Base-by-base conservation (phyloP, 805 yeast species). In the Lipomyces sp. region DNA sequence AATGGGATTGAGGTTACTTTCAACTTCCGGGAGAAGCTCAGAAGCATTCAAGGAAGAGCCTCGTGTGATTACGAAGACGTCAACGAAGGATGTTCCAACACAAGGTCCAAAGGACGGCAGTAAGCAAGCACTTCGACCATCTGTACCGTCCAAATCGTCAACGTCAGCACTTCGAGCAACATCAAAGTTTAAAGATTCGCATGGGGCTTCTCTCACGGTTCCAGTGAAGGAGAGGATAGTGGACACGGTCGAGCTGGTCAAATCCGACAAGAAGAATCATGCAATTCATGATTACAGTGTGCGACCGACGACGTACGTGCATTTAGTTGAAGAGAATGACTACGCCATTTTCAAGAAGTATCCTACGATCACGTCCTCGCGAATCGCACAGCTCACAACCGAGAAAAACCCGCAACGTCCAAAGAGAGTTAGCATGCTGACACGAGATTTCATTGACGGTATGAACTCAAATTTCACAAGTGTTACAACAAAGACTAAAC, bases 371-470 rank as follows among this genome's bases (percentile, higher is more conserved):
- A 80, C 75, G 34, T 75, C 79, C 50, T 74, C 74, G 33, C 74
- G 75, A 62, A 75, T 84, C 13, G 71, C 79, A 3, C 76, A 33
- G 33, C 30, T 67, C 45, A 51, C 54, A n/a, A 50, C 70, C 18
- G 35, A 48, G 10, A 53, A 34, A 7, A 71, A 79, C 72, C 71
- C 73, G 59, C 72, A 78, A 72, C 71, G 93, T 39, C 96, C 97
- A 0, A 78, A 71, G 39, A 81, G 83, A 34, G 84, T 86, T 5
- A 88, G 89, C 75, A 88, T 91, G 93, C 79, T 87, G n/a, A 78
- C 88, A 0, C 80, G 90, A 10, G 96, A 90, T 73, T 92, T 89
- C 77, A 92, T 91, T 64, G 96, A 90, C 72, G 72, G 71, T 66
- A 62, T 5, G 29, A 4, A 11, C 35, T 13, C 7, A n/a, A 7